Percentiles rank a stretch among this genome's conserved stretches.
phyloP scores from a whole-genome alignment of 257 asterid genomes.

The Solanum clarkiae region DNA sequence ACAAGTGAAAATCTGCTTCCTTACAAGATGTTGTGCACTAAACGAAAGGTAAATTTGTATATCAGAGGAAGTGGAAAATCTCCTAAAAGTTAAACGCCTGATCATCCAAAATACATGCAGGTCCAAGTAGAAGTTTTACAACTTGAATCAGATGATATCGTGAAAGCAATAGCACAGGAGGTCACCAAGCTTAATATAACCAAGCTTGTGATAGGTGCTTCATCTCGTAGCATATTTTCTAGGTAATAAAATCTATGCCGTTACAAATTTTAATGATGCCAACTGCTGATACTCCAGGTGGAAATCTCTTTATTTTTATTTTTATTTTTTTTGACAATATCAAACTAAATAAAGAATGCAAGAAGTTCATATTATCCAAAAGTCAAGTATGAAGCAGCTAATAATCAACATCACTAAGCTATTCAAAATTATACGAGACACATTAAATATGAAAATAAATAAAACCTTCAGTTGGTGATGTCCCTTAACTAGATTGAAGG shows the following conservation, averaged over 20 bases:
- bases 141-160: slow-evolving; percentile 71
- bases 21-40: slow-evolving; percentile 44
- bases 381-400: not conserved
- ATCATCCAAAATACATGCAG: slow-evolving; percentile 23
- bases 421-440: not conserved
- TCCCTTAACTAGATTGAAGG: not conserved
- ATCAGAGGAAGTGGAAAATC: slow-evolving; percentile 14
- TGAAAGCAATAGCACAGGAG: slow-evolving; percentile 31
- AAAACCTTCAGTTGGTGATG: not conserved
- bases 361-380: not conserved
- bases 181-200: slow-evolving; percentile 22
- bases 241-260: slow-evolving; percentile 25
- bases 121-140: slow-evolving; percentile 57
- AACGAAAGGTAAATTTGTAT: slow-evolving; percentile 31
- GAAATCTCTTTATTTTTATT: not conserved
- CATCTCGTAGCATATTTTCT: slow-evolving; percentile 59
- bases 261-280: not conserved
- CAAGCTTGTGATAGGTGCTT: slow-evolving; percentile 70
- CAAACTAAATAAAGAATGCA: not conserved
- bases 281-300: not conserved
- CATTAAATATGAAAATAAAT: not conserved
- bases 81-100: not conserved
- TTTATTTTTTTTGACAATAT: not conserved
- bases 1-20: slow-evolving; percentile 55
- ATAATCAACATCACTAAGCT: not conserved